phyloP scores from a whole-genome alignment of 78 protist species.

The Chrysochromulina parva region DNA sequence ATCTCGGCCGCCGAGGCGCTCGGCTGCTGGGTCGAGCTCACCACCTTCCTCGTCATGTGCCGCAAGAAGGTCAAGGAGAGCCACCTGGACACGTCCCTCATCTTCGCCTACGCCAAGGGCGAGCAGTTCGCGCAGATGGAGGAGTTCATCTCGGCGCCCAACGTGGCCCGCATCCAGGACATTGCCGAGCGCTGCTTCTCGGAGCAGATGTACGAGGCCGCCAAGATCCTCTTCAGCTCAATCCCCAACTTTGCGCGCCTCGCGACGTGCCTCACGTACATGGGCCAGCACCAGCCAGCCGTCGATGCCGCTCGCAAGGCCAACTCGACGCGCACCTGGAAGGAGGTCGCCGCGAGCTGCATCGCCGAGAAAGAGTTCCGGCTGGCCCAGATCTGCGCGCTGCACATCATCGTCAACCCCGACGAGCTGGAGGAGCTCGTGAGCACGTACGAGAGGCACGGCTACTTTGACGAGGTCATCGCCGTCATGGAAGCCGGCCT shows the following conservation, averaged over 20 bases:
- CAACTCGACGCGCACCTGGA: constrained; percentile 92
- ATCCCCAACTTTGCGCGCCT: constrained; percentile 88
- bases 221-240: constrained; percentile 90
- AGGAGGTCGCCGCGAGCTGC: constrained; percentile 95
- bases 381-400: constrained; percentile 96
- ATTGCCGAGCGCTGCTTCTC: constrained; percentile 97
- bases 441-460: constrained; percentile 15
- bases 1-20: constrained; percentile 67
- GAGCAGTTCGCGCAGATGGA: constrained; percentile 91
- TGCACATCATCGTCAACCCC: constrained; percentile 90
- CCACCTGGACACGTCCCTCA: constrained; percentile 93
- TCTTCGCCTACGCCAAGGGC: constrained; percentile 90
- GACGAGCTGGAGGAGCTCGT: constrained; percentile 79
- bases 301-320: constrained; percentile 99
- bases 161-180: constrained; percentile 63
- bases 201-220: constrained; percentile 92
- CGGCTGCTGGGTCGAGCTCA: constrained; percentile 72
- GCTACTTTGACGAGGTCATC: constrained; percentile 90
- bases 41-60: constrained; percentile 90
- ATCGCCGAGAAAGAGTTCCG: constrained; percentile 95
- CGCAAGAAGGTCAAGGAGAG: constrained; percentile 85
- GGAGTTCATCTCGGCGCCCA: constrained; percentile 93
- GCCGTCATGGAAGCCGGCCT: constrained; percentile 89
- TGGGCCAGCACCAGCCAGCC: constrained; percentile 85
- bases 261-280: constrained; percentile 89